phyloP scores from a whole-genome alignment of 768 basidiomycete genomes.

The Lactarius hatsudake region DNA sequence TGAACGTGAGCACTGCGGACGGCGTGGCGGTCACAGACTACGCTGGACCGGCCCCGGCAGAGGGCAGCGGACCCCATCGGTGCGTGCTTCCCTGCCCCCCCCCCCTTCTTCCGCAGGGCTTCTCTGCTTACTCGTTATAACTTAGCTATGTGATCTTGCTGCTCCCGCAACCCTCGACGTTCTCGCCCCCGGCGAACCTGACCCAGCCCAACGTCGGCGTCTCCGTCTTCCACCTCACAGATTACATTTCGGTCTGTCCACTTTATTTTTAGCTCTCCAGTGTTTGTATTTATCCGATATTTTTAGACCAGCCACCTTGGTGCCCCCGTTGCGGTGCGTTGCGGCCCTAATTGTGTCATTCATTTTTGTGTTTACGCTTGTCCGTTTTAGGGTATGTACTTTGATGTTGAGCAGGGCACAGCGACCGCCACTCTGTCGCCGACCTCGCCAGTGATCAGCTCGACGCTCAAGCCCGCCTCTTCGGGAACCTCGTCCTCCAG shows the following conservation, averaged over 20 bases:
- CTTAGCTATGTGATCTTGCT: constrained; percentile 70
- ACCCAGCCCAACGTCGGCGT: constrained; percentile 50
- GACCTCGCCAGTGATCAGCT: constrained; percentile 64
- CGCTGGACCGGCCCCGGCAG: constrained; percentile 66
- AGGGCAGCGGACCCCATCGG: constrained; percentile 75
- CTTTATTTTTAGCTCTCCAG: background rate
- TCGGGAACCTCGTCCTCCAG: background rate
- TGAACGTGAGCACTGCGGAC: constrained; percentile 42
- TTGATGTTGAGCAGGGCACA: constrained; percentile 68
- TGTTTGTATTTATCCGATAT: background rate
- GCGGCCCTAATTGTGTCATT: background rate
- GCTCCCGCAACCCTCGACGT: constrained; percentile 59
- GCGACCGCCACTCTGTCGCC: constrained; percentile 49
- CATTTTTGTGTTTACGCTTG: background rate
- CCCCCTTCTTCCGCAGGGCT: background rate
- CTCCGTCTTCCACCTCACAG: constrained; percentile 51
- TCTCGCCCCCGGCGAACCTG: constrained; percentile 59
- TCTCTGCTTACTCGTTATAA: background rate
- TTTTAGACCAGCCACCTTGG: constrained; percentile 53
- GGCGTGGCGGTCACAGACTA: constrained; percentile 59
- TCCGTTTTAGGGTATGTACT: constrained; percentile 59
- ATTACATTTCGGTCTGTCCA: constrained; percentile 51
- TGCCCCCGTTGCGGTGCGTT: constrained; percentile 54
- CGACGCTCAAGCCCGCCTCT: constrained; percentile 46
- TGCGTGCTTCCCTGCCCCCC: constrained; percentile 29